A percentile compares a stretch with the other conserved stretches of the same genome.
Evolutionary conservation across 2,329 filamentous ascomycete species (phyloP).

Genomic region (Arthroderma sp.): DNA sequence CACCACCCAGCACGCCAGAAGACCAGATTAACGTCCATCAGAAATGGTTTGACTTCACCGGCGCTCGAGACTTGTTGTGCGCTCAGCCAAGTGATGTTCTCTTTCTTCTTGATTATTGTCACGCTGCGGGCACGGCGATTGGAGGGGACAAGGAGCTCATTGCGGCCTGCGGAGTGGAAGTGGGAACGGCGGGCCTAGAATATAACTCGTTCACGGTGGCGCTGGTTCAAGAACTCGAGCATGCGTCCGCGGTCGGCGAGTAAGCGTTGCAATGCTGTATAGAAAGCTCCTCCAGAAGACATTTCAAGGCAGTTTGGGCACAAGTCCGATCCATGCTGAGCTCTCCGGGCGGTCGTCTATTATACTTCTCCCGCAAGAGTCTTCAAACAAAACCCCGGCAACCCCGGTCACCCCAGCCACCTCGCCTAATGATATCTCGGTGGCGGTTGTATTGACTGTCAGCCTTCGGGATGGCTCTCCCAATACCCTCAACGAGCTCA

Average conservation of each 20-base stretch:
- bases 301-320: background rate
- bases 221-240: background rate
- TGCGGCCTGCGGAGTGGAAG: background rate
- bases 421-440: too few species aligned
- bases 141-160: constrained; percentile 1
- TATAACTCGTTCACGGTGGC: background rate
- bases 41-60: too few species aligned
- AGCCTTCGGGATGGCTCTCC: too few species aligned
- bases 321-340: background rate
- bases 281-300: constrained; percentile 1
- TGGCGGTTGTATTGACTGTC: too few species aligned
- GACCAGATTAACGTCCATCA: too few species aligned
- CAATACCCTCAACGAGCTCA: too few species aligned
- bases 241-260: background rate
- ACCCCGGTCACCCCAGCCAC: too few species aligned
- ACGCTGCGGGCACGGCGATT: background rate
- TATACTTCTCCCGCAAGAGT: background rate
- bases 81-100: background rate
- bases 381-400: too few species aligned
- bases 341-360: background rate
- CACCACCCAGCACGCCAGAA: too few species aligned
- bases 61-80: too few species aligned
- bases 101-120: constrained; percentile 1
- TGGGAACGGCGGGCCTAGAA: background rate
- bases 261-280: background rate